These are phyloP conservation scores for Rhododendron mucronatum DNA, from an alignment of 148 eudicot species.

Conservation along the genomic window DNA sequence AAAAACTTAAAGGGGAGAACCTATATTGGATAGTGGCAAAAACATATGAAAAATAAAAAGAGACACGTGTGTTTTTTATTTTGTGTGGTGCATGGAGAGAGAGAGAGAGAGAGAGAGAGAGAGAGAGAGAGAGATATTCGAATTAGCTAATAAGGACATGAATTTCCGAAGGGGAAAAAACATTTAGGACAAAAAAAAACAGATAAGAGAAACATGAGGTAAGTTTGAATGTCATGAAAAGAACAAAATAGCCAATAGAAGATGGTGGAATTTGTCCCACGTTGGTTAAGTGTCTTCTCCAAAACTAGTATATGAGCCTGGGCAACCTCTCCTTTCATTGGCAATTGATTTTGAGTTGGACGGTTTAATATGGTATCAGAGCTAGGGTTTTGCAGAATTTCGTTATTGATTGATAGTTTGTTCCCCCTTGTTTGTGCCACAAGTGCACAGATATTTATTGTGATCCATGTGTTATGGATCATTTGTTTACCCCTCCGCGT, in stretches of 20 bases:
- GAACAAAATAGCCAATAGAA: not conserved
- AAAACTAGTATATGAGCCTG: too few species aligned
- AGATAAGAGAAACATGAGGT: not conserved
- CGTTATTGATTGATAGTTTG: too few species aligned
- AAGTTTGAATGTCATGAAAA: not conserved
- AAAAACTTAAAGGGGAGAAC: not conserved
- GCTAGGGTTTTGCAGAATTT: too few species aligned
- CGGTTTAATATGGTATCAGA: too few species aligned
- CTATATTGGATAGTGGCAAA: not conserved
- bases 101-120: not conserved
- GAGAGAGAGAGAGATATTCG: not conserved
- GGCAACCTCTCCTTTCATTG: too few species aligned
- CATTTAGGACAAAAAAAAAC: not conserved
- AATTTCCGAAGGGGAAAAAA: not conserved
- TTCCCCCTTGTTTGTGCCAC: too few species aligned
- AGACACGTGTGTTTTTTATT: not conserved
- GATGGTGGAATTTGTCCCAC: too few species aligned
- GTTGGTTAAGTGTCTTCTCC: too few species aligned
- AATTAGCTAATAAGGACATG: not conserved
- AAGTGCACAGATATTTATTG: too few species aligned
- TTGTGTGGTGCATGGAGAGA: not conserved
- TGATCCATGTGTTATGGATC: too few species aligned
- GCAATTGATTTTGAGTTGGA: too few species aligned
- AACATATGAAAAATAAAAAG: not conserved
- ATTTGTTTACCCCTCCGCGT: too few species aligned